Base-by-base conservation (phyloP, 805 yeast species). In the Metschnikowia drakensbergensis region DNA sequence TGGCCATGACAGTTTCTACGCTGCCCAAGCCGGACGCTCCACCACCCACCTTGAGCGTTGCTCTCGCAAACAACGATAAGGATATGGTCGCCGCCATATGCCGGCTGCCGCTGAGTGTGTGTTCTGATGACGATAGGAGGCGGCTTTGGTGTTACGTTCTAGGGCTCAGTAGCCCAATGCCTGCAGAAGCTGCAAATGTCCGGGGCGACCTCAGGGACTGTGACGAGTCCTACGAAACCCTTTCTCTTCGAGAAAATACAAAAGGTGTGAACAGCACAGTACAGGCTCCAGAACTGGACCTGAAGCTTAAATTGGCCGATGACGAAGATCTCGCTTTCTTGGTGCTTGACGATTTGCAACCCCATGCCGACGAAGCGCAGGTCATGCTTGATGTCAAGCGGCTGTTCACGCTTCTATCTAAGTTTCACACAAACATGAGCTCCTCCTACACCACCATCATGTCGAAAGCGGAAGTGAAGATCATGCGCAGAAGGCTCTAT, bases 301-400 rank as follows among this genome's bases (percentile, higher is more conserved):
- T 32, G n/a, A 22, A 25, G 31, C 11, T 26, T n/a, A 25, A 26
- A 6, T 26, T 42, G 45, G 38, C 13, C 5, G 13, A 29, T 29
- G 4, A 22, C 8, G 44, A 27, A n/a, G 45, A 41, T 27, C 36
- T 38, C n/a, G 37, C 23, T 9, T 22, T 51, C 28, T 42, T 51
- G 11, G 37, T 34, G 26, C 36, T 54, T 28, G 49, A 54, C 41
- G 68, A 72, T 36, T 55, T 74, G 40, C 68, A 68, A 0, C 68
- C 72, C 2, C 96, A 87, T 60, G 68, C 67, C 44, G 96, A 89
- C 60, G 94, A 86, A 58, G 78, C 77, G 6, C 99, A 92, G 65
- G 89, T 90, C 1, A 64, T 70, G 43, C 75, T 89, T 48, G 99
- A 92, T 65, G 84, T 88, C 2, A 79, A 79, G 22, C 68, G 99